Evolutionary conservation across 257 asterid genomes (phyloP), one percentile per base, ranked within the genome.

Genomic region (Lycium ferocissimum): DNA sequence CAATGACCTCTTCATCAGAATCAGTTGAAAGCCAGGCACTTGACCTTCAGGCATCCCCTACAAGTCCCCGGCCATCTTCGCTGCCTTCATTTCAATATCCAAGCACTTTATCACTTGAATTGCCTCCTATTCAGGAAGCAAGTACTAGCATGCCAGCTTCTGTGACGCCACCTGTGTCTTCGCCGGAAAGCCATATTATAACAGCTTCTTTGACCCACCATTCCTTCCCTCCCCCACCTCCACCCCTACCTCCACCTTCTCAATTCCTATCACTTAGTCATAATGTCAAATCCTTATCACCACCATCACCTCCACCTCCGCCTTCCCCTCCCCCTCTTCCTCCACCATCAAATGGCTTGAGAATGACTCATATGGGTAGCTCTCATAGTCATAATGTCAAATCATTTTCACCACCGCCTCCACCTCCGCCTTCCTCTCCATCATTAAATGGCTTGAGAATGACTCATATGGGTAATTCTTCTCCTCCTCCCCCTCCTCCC

Each of bases 201-300:
- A 33, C 79, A 14, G 66, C 59, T 82, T 82, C 79, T 3, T 53
- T 82, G 2, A 62, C 84, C 58, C 89, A 86, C 14, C 87, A 49
- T 37, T 80, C 69, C 7, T 83, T 82, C 33, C 87, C 91, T 6
- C 86, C 87, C n/a, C 88, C 90, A 69, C 83, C 91, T 15, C 85
- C 82, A 58, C 69, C 75, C 7, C 56, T 76, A 81, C 57, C 72
- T 11, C 84, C 71, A 10, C 51, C 71, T 26, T 33, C 63, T 65
- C 72, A n/a, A 62, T 65, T 66, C 51, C 47, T 26, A 11, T 33
- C 85, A 49, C 65, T 15, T 14, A 45, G 26, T 47, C 59, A 37
- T 33, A 49, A 15, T 65, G 62, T 51, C 63, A 76, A 76, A 49
- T 51, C 22, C 61, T 26, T 51, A 70, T 80, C 73, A 20, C 47